These are phyloP conservation scores for Suillus discolor DNA, from an alignment of 768 basidiomycete species.

Conservation along the genomic window DNA sequence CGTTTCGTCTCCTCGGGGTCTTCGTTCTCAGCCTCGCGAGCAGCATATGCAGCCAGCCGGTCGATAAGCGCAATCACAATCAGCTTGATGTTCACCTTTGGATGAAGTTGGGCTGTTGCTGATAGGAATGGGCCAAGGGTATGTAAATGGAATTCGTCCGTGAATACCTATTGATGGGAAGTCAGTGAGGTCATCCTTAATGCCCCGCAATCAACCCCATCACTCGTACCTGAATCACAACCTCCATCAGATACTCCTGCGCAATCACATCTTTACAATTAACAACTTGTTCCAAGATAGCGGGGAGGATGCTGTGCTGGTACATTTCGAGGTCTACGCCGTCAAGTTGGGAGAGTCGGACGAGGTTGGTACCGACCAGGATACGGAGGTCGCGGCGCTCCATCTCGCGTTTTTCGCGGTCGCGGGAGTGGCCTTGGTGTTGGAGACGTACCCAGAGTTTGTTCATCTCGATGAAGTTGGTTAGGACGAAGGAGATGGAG, in stretches of 20 bases:
- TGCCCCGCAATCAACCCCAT: not conserved
- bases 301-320: constrained; percentile 81
- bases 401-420: constrained; percentile 96
- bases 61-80: constrained; percentile 99
- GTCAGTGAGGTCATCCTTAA: not conserved
- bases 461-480: constrained; percentile 99
- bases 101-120: constrained; percentile 94
- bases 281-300: constrained; percentile 94
- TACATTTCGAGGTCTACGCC: constrained; percentile 97
- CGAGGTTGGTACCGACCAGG: constrained; percentile 96
- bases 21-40: constrained; percentile 95
- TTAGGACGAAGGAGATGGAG: constrained; percentile 93
- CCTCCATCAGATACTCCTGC: constrained; percentile 99
- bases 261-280: constrained; percentile 99
- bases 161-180: constrained; percentile 74
- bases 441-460: constrained; percentile 99
- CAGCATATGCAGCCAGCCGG: constrained; percentile 92
- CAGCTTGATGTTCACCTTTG: constrained; percentile 97
- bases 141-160: constrained; percentile 97
- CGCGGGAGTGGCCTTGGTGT: constrained; percentile 95
- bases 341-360: constrained; percentile 92
- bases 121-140: constrained; percentile 95
- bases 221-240: constrained; percentile 84
- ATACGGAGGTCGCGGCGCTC: constrained; percentile 95
- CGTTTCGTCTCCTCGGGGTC: constrained; percentile 92